A percentile compares a stretch with the other conserved stretches of the same genome.
phyloP scores from a whole-genome alignment of 306 rosid genomes.

The Ammopiptanthus mongolicus region DNA sequence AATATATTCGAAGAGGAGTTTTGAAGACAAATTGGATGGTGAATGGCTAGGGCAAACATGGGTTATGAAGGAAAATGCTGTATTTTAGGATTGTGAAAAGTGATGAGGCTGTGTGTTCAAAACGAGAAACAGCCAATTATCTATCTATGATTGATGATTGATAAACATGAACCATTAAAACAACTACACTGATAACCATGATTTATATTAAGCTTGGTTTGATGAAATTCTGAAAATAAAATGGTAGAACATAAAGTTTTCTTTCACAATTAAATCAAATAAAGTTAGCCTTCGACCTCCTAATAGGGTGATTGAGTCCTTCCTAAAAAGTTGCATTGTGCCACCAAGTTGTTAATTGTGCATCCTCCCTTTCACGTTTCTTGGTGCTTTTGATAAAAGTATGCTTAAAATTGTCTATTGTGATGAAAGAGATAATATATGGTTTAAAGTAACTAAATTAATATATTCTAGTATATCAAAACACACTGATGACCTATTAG shows the following conservation, averaged over 20 bases:
- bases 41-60: background rate
- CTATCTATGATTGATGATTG: no score
- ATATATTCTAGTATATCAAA: background rate
- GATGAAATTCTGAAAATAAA: no score
- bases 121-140: background rate
- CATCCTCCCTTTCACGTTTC: background rate
- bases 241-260: no score
- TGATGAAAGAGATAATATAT: background rate
- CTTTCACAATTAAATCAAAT: background rate
- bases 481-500: background rate
- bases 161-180: background rate
- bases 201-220: background rate
- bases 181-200: background rate
- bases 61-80: background rate
- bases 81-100: background rate
- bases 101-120: background rate
- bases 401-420: background rate
- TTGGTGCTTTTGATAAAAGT: background rate
- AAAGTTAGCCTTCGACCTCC: background rate
- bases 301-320: background rate
- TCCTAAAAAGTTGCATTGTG: background rate
- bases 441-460: background rate
- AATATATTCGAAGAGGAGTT: background rate
- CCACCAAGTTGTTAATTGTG: background rate
- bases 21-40: background rate